Evolutionary conservation across 306 rosid species (phyloP), one percentile per base, ranked within the genome.

Genomic region (Elaeagnus macrophylla): DNA sequence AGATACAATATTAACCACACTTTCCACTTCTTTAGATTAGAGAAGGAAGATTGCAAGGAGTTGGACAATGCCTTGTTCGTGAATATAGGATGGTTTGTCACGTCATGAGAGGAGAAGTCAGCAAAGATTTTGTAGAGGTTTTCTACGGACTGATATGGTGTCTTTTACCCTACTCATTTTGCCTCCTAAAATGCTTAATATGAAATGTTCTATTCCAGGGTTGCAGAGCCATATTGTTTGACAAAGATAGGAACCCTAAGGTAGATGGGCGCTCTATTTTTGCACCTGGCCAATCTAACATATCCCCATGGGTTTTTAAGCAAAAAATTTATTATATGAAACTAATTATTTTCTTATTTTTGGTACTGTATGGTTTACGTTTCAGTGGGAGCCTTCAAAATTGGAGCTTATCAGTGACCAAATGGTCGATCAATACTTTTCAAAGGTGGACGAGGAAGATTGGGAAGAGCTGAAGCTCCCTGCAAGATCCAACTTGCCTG

Each of bases 211-310:
- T 53, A 35, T 45, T 78, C 75, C 81, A 91, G 99, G 96, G 99
- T 62, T 87, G 93, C 63, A 78, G 99, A 85, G 99, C 99, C 71
- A 62, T 91, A 72, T 63, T 91, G 61, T 51, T 82, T 65, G 99
- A 86, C 61, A 87, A 91, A 60, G 96, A 91, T 62, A 81, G 62
- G 76, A 91, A 87, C 54, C 99, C 99, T 3, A 86, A 87, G 97
- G 97, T 89, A 65, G 9, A 56, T 19, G 51, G 7, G 25, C 32
- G 17, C 51, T 50, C 35, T 0, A 41, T 45, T 60, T 41, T 12
- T 59, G 40, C 59, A 14, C 36, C 10, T 35, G 7, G 50, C 10
- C 2, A 13, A 3, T 44, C 15, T 45, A 8, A 12, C 32, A 25
- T 9, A 45, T 8, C 6, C n/a, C 32, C 32, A 49, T 8, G 18